A percentile compares a stretch with the other conserved stretches of the same genome.
phyloP scores from a whole-genome alignment of 306 rosid species.

The Carpinus viminea region DNA sequence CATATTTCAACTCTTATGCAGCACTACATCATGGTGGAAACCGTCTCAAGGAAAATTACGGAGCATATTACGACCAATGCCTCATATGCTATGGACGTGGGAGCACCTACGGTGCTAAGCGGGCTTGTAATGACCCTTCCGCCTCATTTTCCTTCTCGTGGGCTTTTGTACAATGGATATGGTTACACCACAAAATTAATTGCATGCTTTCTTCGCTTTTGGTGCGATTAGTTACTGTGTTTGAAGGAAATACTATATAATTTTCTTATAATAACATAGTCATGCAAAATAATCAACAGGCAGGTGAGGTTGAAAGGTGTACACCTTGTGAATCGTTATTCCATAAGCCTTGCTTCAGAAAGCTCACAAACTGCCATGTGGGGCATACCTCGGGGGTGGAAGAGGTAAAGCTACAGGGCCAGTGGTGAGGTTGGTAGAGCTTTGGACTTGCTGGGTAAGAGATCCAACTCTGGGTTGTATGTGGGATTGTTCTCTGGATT shows the following conservation, averaged over 20 bases:
- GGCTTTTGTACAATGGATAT: slow-evolving; percentile 21
- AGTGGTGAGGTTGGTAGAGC: slow-evolving; percentile 48
- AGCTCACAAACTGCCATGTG: slow-evolving; percentile 71
- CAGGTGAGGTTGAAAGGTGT: slow-evolving; percentile 71
- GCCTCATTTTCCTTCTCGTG: slow-evolving; percentile 94
- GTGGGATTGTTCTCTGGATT: slow-evolving; percentile 62
- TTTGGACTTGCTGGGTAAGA: slow-evolving; percentile 52
- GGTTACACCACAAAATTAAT: background rate
- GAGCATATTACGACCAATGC: slow-evolving; percentile 94
- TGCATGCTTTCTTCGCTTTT: background rate
- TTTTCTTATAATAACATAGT: background rate
- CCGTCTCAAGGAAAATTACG: slow-evolving; percentile 65
- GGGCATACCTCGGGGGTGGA: slow-evolving; percentile 47
- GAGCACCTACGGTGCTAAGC: slow-evolving; percentile 85
- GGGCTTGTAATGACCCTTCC: slow-evolving; percentile 84
- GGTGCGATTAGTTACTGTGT: background rate
- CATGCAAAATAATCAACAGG: slow-evolving; percentile 55
- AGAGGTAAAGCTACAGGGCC: slow-evolving; percentile 35
- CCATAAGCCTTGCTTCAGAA: slow-evolving; percentile 76
- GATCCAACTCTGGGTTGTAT: slow-evolving; percentile 50
- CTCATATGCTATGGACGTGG: slow-evolving; percentile 96
- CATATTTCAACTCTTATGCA: slow-evolving; percentile 41
- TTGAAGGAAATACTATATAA: background rate
- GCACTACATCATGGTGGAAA: slow-evolving; percentile 90
- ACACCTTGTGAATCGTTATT: slow-evolving; percentile 66